phyloP scores from a whole-genome alignment of 78 protist genomes.

The Dictyostelium brefeldianum region DNA sequence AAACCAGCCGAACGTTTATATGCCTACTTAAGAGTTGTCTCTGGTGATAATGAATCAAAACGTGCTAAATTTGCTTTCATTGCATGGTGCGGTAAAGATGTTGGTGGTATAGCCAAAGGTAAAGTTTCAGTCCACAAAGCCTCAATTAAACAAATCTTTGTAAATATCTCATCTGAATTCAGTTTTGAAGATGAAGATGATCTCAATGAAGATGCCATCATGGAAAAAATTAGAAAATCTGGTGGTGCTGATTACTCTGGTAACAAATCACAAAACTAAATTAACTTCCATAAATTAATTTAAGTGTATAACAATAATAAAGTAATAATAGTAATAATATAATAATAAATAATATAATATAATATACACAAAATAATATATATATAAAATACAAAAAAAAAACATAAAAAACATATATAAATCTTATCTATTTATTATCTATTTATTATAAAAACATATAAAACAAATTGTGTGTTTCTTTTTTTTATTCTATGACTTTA shows the following conservation, averaged over 20 bases:
- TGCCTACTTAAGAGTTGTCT: slow-evolving; percentile 71
- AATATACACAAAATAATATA: slow-evolving; percentile 12
- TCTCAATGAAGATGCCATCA: slow-evolving; percentile 51
- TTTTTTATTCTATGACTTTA: no score
- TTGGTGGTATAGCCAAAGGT: slow-evolving; percentile 69
- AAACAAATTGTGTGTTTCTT: no score
- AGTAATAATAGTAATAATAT: slow-evolving; percentile 6
- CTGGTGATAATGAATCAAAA: slow-evolving; percentile 86
- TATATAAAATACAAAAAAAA: neutral
- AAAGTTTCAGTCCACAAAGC: slow-evolving; percentile 89
- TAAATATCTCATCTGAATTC: slow-evolving; percentile 49
- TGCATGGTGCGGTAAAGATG: slow-evolving; percentile 81
- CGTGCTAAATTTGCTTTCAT: slow-evolving; percentile 87
- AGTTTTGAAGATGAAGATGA: slow-evolving; percentile 22
- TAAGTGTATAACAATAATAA: neutral
- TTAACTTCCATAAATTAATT: neutral
- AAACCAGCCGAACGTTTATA: slow-evolving; percentile 43
- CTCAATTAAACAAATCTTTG: slow-evolving; percentile 66
- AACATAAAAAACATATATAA: slow-evolving; percentile 3
- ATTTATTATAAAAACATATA: neutral
- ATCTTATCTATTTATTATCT: slow-evolving; percentile 11
- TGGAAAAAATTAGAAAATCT: slow-evolving; percentile 57
- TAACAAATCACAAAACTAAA: slow-evolving; percentile 54
- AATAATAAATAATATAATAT: slow-evolving; percentile 6
- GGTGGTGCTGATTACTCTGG: slow-evolving; percentile 88